Conservation (phyloP, 257 asterid species). For the Solanum clarkiae region DNA sequence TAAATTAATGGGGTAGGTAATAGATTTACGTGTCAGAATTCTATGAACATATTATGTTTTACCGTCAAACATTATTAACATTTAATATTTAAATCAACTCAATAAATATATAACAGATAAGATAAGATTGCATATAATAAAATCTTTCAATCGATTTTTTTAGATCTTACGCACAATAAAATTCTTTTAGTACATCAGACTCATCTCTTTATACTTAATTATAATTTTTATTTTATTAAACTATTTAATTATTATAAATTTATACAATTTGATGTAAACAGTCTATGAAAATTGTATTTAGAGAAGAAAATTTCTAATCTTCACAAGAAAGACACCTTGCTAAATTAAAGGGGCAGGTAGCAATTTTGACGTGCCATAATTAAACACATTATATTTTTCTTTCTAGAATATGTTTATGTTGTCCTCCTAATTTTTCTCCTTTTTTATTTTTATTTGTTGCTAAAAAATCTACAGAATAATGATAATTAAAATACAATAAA, state of each 20-base stretch:
- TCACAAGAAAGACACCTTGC: not conserved
- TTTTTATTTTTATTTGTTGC: too few relatives aligned
- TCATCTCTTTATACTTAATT: fast-evolving
- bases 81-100: not conserved
- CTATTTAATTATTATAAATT: fast-evolving
- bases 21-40: not conserved
- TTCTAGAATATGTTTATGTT: not conserved
- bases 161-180: too few relatives aligned
- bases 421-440: not conserved
- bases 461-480: too few relatives aligned
- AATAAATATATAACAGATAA: not conserved
- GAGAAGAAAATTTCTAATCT: not conserved
- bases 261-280: not conserved
- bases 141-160: too few relatives aligned
- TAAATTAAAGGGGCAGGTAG: not conserved
- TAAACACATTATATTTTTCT: not conserved
- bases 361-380: not conserved
- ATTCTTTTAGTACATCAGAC: too few relatives aligned
- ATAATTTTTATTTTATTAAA: not conserved
- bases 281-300: fast-evolving
- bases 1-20: not conserved
- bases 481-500: too few relatives aligned
- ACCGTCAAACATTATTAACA: fast-evolving
- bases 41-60: not conserved
- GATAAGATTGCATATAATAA: too few relatives aligned